Percentiles rank a stretch among this genome's conserved stretches.
These are phyloP conservation scores for Rhodotorula babjevae DNA, from an alignment of 768 basidiomycete species.

Conservation along the genomic window DNA sequence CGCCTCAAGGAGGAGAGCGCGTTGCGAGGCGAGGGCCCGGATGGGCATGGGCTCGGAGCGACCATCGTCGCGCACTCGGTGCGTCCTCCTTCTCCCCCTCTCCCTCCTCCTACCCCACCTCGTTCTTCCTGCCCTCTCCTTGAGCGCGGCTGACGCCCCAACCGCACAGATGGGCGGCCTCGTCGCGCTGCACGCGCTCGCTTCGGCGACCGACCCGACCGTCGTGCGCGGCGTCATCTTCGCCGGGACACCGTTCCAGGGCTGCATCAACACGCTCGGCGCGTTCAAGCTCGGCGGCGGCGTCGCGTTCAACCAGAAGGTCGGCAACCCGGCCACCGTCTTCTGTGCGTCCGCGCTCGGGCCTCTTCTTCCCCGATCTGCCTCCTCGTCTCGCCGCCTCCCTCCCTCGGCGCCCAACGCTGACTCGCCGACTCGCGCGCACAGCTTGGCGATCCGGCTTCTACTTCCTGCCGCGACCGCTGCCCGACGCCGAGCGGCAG, in stretches of 20 bases:
- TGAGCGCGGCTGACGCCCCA: background rate
- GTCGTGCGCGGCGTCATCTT: constrained; percentile 36
- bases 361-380: no score
- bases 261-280: constrained; percentile 38
- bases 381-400: background rate
- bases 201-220: constrained; percentile 25
- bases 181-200: constrained; percentile 37
- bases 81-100: background rate
- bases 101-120: no score
- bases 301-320: constrained; percentile 12
- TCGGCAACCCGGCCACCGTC: constrained; percentile 5
- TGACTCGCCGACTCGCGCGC: background rate
- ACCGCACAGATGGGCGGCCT: constrained; percentile 38
- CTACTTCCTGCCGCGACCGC: constrained; percentile 13
- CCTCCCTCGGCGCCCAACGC: background rate
- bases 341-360: constrained; percentile 11
- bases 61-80: constrained; percentile 33
- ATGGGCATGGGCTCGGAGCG: constrained; percentile 21
- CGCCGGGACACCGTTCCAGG: constrained; percentile 34
- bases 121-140: background rate
- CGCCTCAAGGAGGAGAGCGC: constrained; percentile 16
- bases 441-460: background rate
- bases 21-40: constrained; percentile 20
- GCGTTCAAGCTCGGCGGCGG: constrained; percentile 24
- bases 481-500: background rate